These are phyloP conservation scores for Clavariopsis aquatica DNA, from an alignment of 495 filamentous ascomycete genomes.

Conservation along the genomic window DNA sequence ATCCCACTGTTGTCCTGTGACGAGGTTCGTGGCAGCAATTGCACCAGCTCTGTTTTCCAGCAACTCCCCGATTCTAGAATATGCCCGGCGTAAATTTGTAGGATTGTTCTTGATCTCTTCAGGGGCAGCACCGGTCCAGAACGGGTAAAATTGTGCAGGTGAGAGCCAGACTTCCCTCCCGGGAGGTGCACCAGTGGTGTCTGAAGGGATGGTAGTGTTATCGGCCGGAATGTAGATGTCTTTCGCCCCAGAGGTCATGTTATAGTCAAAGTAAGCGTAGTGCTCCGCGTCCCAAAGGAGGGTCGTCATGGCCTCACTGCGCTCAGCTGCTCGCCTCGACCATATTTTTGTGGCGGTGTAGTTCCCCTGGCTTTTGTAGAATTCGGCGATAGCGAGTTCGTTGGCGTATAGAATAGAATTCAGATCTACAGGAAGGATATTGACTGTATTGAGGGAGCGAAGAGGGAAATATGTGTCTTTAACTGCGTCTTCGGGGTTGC, in stretches of 20 bases:
- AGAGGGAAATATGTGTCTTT: conserved; percentile 41
- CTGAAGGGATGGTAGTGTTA: conserved; percentile 12
- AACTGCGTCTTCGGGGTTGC: conserved; percentile 35
- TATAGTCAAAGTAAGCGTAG: conserved; percentile 41
- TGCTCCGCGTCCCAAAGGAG: conserved; percentile 35
- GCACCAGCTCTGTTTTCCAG: conserved; percentile 32
- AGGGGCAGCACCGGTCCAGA: conserved; percentile 41
- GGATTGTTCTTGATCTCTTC: conserved; percentile 35
- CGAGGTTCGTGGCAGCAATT: conserved; percentile 39
- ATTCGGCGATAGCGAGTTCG: conserved; percentile 33
- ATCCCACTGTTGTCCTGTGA: conserved; percentile 41
- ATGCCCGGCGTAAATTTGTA: conserved; percentile 29
- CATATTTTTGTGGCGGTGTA: conserved; percentile 19
- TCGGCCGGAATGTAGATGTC: conserved; percentile 32
- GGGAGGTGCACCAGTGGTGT: conserved; percentile 30
- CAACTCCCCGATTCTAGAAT: conserved; percentile 17
- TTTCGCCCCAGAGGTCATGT: conserved; percentile 35
- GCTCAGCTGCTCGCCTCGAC: conserved; percentile 22
- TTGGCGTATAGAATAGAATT: conserved; percentile 42
- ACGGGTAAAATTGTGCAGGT: conserved; percentile 39
- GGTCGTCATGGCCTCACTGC: conserved; percentile 37
- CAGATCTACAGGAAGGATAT: conserved; percentile 37
- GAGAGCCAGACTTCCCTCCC: conserved; percentile 31
- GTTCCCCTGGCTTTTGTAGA: conserved; percentile 29
- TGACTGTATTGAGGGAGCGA: conserved; percentile 36